Evolutionary conservation across 257 asterid genomes (phyloP).

Genomic region (Ehretia macrophylla): DNA sequence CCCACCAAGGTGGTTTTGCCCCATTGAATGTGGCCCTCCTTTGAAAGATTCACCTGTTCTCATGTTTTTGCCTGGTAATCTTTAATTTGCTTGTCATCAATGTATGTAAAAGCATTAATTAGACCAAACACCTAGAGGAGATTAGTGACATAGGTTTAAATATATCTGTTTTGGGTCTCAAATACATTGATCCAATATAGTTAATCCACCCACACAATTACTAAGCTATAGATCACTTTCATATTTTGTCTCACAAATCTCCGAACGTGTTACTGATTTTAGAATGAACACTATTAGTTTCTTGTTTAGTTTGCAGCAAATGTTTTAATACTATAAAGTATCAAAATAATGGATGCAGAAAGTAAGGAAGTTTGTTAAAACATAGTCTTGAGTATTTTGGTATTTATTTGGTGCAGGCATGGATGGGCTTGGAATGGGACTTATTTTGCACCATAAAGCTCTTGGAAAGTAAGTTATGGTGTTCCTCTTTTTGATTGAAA

Average conservation of each 20-base stretch:
- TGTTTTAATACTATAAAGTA: too few species aligned
- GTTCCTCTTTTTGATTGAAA: too few species aligned
- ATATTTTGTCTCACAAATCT: too few species aligned
- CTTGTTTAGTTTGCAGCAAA: too few species aligned
- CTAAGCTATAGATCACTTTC: too few species aligned
- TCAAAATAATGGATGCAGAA: not conserved
- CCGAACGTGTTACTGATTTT: too few species aligned
- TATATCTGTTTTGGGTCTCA: too few species aligned
- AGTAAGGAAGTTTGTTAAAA: not conserved
- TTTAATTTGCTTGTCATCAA: too few species aligned
- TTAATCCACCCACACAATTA: too few species aligned
- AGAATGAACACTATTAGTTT: too few species aligned
- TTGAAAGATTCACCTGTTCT: slow-evolving; percentile 47
- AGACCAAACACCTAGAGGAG: not conserved
- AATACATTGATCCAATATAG: too few species aligned
- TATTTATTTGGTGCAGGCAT: slow-evolving; percentile 31
- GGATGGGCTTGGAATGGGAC: slow-evolving; percentile 64
- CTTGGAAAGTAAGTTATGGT: slow-evolving; percentile 36
- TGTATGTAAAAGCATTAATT: not conserved
- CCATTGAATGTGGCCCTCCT: slow-evolving; percentile 44
- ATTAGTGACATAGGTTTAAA: too few species aligned
- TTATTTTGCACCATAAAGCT: slow-evolving; percentile 58
- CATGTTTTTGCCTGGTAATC: slow-evolving; percentile 53
- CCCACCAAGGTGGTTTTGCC: slow-evolving; percentile 70
- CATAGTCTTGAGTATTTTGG: not conserved